These are phyloP conservation scores for Botryococcus braunii DNA, from an alignment of 163 green algal genomes.

Conservation along the genomic window DNA sequence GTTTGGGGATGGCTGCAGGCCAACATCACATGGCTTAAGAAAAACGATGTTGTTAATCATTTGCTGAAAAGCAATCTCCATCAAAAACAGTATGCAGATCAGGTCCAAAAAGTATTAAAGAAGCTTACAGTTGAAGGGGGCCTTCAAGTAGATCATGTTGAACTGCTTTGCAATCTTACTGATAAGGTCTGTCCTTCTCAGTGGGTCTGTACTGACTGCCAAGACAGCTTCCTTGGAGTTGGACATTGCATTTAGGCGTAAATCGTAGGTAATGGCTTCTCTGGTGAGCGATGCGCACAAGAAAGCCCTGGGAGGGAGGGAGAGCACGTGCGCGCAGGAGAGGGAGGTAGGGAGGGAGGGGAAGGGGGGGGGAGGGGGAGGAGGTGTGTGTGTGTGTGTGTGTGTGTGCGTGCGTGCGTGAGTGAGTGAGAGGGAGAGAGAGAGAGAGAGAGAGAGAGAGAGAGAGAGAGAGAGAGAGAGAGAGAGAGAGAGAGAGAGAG, in stretches of 20 bases:
- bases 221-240: background rate
- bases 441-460: background rate
- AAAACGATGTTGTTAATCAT: slow-evolving; percentile 42
- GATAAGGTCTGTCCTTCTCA: slow-evolving; percentile 40
- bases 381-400: background rate
- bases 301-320: too few relatives aligned
- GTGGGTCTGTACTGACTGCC: background rate
- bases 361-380: background rate
- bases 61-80: slow-evolving; percentile 67
- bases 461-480: background rate
- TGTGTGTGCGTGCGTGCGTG: background rate
- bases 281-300: background rate
- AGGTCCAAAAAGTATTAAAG: slow-evolving; percentile 42
- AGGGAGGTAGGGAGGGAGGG: background rate
- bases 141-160: slow-evolving; percentile 52
- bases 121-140: slow-evolving; percentile 29
- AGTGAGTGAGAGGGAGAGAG: background rate
- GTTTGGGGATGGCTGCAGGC: slow-evolving; percentile 2
- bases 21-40: slow-evolving; percentile 43
- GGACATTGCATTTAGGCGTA: background rate
- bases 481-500: background rate
- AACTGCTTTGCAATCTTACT: slow-evolving; percentile 63
- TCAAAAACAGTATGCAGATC: slow-evolving; percentile 65
- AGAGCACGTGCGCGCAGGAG: background rate
- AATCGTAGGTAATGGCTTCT: background rate